These are phyloP conservation scores for Rubus idaeus DNA, from an alignment of 306 rosid species.

Conservation along the genomic window DNA sequence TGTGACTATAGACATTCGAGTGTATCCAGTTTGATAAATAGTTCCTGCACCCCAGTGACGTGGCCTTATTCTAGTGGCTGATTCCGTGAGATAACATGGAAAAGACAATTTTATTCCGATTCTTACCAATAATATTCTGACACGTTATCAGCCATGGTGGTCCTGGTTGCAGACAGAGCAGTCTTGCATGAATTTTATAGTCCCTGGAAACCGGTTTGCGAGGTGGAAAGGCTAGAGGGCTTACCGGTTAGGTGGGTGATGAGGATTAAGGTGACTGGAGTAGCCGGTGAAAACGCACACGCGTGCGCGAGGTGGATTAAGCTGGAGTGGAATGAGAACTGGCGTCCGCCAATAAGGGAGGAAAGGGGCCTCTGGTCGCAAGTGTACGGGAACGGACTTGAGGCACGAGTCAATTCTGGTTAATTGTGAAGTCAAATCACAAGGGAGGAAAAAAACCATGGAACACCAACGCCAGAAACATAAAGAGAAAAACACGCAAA, in stretches of 20 bases:
- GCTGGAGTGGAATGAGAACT: constrained; percentile 36
- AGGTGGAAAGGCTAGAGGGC: constrained; percentile 23
- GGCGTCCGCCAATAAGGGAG: constrained; percentile 46
- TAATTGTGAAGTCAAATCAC: constrained; percentile 46
- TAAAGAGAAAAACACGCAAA: not conserved
- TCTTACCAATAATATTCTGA: not conserved
- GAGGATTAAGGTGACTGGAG: constrained; percentile 26
- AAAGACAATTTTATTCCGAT: not conserved
- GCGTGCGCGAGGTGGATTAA: constrained; percentile 20
- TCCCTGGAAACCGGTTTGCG: constrained; percentile 22
- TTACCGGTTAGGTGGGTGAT: constrained; percentile 38
- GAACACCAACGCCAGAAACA: constrained; percentile 9
- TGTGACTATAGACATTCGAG: constrained; percentile 16
- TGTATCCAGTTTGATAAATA: not conserved
- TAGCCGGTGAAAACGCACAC: constrained; percentile 17
- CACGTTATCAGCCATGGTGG: not conserved
- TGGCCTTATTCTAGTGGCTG: not conserved
- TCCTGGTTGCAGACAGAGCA: not conserved
- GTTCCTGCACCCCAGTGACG: not conserved
- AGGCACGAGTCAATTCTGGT: constrained; percentile 35
- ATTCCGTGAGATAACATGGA: too few species aligned
- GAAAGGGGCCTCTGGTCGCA: constrained; percentile 11
- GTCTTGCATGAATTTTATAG: not conserved
- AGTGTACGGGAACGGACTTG: constrained; percentile 49
- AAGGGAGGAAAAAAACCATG: not conserved